phyloP scores from a whole-genome alignment of 805 yeast species.

The Tetrapisispora pingtungensis region DNA sequence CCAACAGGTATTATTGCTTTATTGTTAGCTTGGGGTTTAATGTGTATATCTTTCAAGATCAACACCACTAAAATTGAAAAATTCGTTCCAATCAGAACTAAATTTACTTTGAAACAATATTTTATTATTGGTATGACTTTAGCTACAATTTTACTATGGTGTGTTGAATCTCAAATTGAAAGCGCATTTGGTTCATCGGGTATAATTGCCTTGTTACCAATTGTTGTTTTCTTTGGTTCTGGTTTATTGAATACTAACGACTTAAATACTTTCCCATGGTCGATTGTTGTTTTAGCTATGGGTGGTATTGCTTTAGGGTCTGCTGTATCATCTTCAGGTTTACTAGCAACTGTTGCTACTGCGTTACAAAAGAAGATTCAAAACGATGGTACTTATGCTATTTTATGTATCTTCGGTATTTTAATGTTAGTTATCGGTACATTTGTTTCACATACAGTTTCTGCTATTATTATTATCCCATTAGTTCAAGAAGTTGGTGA shows the following conservation, averaged over 20 bases:
- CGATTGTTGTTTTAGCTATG: constrained; percentile 91
- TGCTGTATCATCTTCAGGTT: constrained; percentile 86
- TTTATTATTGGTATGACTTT: constrained; percentile 62
- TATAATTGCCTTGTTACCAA: constrained; percentile 76
- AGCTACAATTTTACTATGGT: constrained; percentile 78
- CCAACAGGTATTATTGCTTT: constrained; percentile 65
- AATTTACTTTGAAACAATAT: constrained; percentile 61
- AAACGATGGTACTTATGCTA: constrained; percentile 54
- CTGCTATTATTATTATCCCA: constrained; percentile 87
- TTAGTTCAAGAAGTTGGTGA: constrained; percentile 82
- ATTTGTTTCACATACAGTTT: constrained; percentile 93
- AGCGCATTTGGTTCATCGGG: constrained; percentile 85
- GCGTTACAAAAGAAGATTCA: constrained; percentile 58
- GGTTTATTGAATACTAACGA: constrained; percentile 78
- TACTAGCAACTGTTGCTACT: constrained; percentile 66
- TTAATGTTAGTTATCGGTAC: constrained; percentile 82
- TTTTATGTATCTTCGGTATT: constrained; percentile 71
- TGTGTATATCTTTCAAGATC: constrained; percentile 46
- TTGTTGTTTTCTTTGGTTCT: constrained; percentile 79
- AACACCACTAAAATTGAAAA: constrained; percentile 39
- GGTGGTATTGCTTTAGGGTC: constrained; percentile 94
- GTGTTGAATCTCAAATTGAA: constrained; percentile 67
- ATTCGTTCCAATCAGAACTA: constrained; percentile 45
- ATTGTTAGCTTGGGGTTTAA: constrained; percentile 58
- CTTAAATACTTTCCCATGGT: constrained; percentile 92